Conservation (phyloP, 2,329 filamentous ascomycete genomes). For the Lasiodiplodia sp. region DNA sequence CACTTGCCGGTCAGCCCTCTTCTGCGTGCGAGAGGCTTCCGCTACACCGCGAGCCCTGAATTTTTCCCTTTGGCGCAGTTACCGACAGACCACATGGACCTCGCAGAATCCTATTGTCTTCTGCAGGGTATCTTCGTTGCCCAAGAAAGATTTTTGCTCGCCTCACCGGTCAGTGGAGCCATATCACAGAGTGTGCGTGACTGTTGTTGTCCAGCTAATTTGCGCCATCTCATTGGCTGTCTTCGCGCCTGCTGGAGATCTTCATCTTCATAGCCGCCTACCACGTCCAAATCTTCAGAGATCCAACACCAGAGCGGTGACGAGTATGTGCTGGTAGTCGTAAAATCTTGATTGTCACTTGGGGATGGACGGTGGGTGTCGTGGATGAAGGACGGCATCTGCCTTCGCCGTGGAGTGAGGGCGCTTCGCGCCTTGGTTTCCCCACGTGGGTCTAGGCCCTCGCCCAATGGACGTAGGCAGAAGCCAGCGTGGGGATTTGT, state of each 20-base stretch:
- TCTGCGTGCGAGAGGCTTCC: background rate
- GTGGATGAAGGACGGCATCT: background rate
- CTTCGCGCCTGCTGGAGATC: slow-evolving; percentile 24
- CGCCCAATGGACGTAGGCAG: background rate
- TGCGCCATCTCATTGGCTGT: slow-evolving; percentile 14
- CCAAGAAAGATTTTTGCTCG: background rate
- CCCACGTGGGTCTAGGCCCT: background rate
- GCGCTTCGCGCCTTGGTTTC: slow-evolving; percentile 6
- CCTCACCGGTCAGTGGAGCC: slow-evolving; percentile 13
- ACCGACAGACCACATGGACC: background rate
- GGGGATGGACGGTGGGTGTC: background rate
- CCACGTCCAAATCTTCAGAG: background rate
- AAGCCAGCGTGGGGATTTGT: background rate
- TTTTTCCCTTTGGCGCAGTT: background rate
- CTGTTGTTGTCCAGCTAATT: background rate
- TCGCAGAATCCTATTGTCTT: background rate
- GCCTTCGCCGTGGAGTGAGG: background rate
- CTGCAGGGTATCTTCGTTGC: slow-evolving; percentile 3
- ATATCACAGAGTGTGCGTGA: slow-evolving; percentile 25
- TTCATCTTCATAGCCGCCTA: slow-evolving; percentile 21
- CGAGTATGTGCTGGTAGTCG: background rate
- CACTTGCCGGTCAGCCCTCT: background rate
- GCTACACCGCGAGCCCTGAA: background rate
- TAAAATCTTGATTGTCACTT: background rate
- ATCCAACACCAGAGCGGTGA: background rate